Conservation (phyloP, 306 rosid species). For the Pachyrhizus erosus region DNA sequence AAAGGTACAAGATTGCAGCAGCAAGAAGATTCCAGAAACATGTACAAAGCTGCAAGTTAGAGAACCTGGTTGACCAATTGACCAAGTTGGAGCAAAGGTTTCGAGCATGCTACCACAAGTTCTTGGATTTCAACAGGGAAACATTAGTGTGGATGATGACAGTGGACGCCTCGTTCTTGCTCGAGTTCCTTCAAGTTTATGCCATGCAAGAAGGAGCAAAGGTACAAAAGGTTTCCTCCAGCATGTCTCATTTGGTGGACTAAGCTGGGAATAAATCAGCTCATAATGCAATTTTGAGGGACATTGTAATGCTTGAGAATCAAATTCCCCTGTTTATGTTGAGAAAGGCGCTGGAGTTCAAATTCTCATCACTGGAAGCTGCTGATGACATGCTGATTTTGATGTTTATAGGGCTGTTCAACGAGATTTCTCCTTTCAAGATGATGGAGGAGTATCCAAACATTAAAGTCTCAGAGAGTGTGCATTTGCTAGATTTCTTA, state of each 20-base stretch:
- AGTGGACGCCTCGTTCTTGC: conserved; percentile 74
- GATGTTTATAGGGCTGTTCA: conserved; percentile 65
- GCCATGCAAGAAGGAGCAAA: conserved; percentile 51
- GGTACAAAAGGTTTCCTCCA: conserved; percentile 51
- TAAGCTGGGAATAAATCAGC: conserved; percentile 63
- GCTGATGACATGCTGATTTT: conserved; percentile 57
- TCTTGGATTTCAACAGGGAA: conserved; percentile 69
- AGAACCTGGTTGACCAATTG: conserved; percentile 59
- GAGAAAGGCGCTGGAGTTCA: conserved; percentile 64
- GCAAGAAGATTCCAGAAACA: conserved; percentile 63
- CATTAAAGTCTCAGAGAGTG: conserved; percentile 50
- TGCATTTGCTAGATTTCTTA: conserved; percentile 72
- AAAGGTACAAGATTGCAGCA: conserved; percentile 71
- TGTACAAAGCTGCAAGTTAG: conserved; percentile 51
- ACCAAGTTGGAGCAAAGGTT: conserved; percentile 54
- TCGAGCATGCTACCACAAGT: conserved; percentile 75
- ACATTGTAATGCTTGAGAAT: conserved; percentile 80
- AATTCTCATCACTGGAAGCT: conserved; percentile 47
- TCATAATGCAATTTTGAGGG: conserved; percentile 71
- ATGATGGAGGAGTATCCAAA: conserved; percentile 49
- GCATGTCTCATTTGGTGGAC: conserved; percentile 75
- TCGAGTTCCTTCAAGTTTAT: conserved; percentile 68
- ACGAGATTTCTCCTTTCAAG: conserved; percentile 73
- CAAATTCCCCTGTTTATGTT: conserved; percentile 76
- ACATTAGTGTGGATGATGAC: conserved; percentile 83